A percentile compares a stretch with the other conserved stretches of the same genome.
Conservation (phyloP, 495 filamentous ascomycete species). For the Neurospora intermedia region DNA sequence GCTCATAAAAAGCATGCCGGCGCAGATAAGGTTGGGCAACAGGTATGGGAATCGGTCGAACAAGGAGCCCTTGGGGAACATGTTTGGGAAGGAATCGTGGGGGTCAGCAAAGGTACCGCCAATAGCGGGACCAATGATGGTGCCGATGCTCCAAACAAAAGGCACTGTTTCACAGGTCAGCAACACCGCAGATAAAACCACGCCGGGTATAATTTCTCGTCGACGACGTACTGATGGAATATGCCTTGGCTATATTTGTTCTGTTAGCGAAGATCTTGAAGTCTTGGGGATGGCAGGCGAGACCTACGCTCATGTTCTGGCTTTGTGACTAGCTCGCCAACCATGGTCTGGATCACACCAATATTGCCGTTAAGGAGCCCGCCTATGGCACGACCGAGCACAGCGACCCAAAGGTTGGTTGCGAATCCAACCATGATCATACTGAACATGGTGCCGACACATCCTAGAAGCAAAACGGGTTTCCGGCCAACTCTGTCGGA, state of each 20-base stretch:
- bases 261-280: conserved; percentile 14
- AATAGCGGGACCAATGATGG: conserved; percentile 72
- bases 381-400: conserved; percentile 63
- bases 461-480: conserved; percentile 69
- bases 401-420: conserved; percentile 65
- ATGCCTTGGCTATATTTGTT: conserved; percentile 51
- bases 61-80: conserved; percentile 51
- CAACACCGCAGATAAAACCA: background rate
- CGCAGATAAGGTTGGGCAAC: conserved; percentile 70
- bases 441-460: conserved; percentile 67
- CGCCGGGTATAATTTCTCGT: background rate
- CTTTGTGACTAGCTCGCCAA: conserved; percentile 66
- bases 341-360: conserved; percentile 88
- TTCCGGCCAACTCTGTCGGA: conserved; percentile 79
- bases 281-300: background rate
- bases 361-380: conserved; percentile 81
- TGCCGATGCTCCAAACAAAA: conserved; percentile 80
- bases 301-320: conserved; percentile 74
- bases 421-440: conserved; percentile 77
- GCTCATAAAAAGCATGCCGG: conserved; percentile 57
- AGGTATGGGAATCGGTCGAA: conserved; percentile 76
- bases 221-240: conserved; percentile 44
- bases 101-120: conserved; percentile 71
- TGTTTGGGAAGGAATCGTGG: conserved; percentile 51
- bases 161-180: conserved; percentile 42